Conservation (phyloP, 768 basidiomycete species). For the Solioccasus polychromus region DNA sequence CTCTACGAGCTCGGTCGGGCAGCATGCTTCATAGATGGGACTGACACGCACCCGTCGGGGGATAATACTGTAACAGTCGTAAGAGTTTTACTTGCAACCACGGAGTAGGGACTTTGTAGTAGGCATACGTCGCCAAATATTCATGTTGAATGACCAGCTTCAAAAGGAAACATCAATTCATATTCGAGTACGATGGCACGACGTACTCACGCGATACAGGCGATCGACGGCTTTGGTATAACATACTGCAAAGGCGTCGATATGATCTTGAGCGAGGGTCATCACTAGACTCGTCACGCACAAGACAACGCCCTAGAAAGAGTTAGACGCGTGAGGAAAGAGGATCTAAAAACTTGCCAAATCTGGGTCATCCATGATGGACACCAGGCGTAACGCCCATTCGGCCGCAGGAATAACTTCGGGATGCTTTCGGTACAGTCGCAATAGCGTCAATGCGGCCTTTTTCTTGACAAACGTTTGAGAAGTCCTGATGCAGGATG, state of each 20-base stretch:
- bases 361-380: conserved; percentile 93
- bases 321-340: not conserved
- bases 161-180: conserved; percentile 5
- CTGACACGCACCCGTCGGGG: conserved; percentile 73
- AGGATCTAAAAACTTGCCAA: conserved; percentile 47
- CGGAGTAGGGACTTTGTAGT: conserved; percentile 96
- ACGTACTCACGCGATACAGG: conserved; percentile 62
- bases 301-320: conserved; percentile 80
- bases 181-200: not conserved
- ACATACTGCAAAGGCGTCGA: conserved; percentile 87
- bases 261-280: conserved; percentile 91
- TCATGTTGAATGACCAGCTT: conserved; percentile 92
- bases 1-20: conserved; percentile 45
- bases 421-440: conserved; percentile 94
- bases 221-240: conserved; percentile 95
- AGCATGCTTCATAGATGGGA: conserved; percentile 1
- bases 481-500: conserved; percentile 64
- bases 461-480: conserved; percentile 97
- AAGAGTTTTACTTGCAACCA: conserved; percentile 98
- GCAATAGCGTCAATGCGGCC: conserved; percentile 88
- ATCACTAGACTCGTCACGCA: conserved; percentile 92
- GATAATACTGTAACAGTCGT: conserved; percentile 90
- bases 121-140: conserved; percentile 85
- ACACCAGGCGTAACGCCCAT: conserved; percentile 93
- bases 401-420: conserved; percentile 90